Percentiles rank a stretch among this genome's conserved stretches.
Evolutionary conservation across 2,329 filamentous ascomycete genomes (phyloP).

Genomic region (Cladosporium halotolerans): DNA sequence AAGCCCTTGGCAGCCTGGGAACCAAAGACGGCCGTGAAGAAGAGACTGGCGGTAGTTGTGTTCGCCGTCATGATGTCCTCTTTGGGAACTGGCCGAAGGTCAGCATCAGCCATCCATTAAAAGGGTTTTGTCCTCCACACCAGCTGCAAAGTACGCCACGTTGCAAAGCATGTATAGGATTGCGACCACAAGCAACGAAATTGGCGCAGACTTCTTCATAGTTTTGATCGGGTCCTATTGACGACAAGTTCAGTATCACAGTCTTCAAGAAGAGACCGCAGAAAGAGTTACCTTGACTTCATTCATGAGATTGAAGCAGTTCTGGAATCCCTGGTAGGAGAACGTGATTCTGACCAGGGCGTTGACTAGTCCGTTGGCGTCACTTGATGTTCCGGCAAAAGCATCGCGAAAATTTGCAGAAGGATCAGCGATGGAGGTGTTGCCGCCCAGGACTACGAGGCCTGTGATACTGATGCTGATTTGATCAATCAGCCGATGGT

Average conservation of each 20-base stretch:
- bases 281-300: conserved; percentile 45
- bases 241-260: neutral
- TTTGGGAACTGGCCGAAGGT: conserved; percentile 40
- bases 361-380: conserved; percentile 48
- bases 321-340: conserved; percentile 49
- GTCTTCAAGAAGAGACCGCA: neutral
- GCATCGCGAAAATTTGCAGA: conserved; percentile 49
- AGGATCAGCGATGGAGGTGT: conserved; percentile 46
- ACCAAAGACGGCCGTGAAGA: conserved; percentile 56
- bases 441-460: conserved; percentile 56
- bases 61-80: conserved; percentile 28
- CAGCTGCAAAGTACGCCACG: conserved; percentile 54
- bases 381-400: conserved; percentile 45
- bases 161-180: conserved; percentile 53
- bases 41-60: conserved; percentile 47
- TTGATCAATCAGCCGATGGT: neutral
- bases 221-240: conserved; percentile 50
- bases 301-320: conserved; percentile 57
- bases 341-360: conserved; percentile 50
- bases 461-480: conserved; percentile 39
- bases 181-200: conserved; percentile 42
- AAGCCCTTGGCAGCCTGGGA: conserved; percentile 46
- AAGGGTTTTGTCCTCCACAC: neutral
- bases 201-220: conserved; percentile 48
- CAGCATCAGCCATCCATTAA: conserved; percentile 22